Conservation (phyloP, 176 grass and related monocot species). For the Cenchrus americanus region DNA sequence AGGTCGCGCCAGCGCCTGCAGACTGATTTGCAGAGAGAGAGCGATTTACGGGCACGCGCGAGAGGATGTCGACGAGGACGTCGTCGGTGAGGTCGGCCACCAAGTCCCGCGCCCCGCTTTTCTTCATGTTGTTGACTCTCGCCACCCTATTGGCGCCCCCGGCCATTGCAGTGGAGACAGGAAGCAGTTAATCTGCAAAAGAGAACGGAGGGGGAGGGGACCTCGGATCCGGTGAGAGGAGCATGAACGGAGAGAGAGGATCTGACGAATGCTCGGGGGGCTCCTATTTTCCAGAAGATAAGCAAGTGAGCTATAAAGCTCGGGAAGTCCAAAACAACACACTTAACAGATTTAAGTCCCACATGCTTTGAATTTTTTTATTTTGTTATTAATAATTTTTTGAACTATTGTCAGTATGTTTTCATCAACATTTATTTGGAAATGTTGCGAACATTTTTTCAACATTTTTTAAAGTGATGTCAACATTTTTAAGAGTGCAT, state of each 20-base stretch:
- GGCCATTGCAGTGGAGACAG: not conserved
- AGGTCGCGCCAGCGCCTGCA: not conserved
- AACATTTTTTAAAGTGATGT: too few species aligned
- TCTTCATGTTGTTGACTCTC: not conserved
- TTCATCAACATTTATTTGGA: too few species aligned
- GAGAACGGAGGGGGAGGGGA: not conserved
- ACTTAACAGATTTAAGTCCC: too few species aligned
- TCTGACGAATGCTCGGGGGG: not conserved
- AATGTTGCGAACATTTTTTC: too few species aligned
- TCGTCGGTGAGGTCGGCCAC: not conserved
- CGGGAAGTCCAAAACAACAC: too few species aligned
- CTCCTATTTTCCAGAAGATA: too few species aligned
- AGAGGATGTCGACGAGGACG: not conserved
- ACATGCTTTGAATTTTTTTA: too few species aligned
- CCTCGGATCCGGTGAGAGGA: not conserved
- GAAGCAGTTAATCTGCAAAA: not conserved
- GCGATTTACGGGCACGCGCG: not conserved
- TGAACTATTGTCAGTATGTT: too few species aligned
- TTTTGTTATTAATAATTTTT: too few species aligned
- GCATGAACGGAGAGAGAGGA: not conserved
- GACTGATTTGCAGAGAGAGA: not conserved
- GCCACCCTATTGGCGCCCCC: not conserved
- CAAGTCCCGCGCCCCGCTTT: not conserved
- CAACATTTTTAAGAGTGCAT: too few species aligned
- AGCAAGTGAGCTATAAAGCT: too few species aligned